These are phyloP conservation scores for Yamadazyma scolyti DNA, from an alignment of 805 yeast species.

Conservation along the genomic window DNA sequence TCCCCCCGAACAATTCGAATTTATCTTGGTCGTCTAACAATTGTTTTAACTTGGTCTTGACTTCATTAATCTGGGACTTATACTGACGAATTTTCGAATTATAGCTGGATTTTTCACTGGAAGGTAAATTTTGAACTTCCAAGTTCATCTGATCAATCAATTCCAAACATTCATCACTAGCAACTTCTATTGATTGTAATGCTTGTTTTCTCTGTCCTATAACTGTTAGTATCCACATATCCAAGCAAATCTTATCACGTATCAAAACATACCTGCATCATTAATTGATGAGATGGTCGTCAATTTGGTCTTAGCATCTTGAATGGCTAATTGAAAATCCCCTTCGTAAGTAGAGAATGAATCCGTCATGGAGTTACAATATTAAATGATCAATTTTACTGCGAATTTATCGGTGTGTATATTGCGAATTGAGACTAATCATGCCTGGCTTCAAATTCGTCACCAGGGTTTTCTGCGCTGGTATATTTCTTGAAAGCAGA, in stretches of 20 bases:
- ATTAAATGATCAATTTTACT: slow-evolving; percentile 1
- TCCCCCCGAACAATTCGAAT: slow-evolving; percentile 73
- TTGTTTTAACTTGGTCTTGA: slow-evolving; percentile 53
- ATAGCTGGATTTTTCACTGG: slow-evolving; percentile 62
- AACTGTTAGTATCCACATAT: slow-evolving; percentile 18
- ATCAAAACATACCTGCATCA: slow-evolving; percentile 13
- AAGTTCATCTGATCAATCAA: slow-evolving; percentile 81
- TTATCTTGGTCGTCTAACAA: slow-evolving; percentile 71
- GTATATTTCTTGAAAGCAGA: slow-evolving; percentile 33
- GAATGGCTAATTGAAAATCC: slow-evolving; percentile 66
- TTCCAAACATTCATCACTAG: slow-evolving; percentile 78
- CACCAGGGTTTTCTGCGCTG: slow-evolving; percentile 38
- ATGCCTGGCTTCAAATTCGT: slow-evolving; percentile 53
- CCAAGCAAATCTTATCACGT: too few relatives aligned
- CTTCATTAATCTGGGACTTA: slow-evolving; percentile 52
- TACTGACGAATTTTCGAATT: slow-evolving; percentile 77
- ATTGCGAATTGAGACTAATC: slow-evolving; percentile 1
- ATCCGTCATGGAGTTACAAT: slow-evolving; percentile 4
- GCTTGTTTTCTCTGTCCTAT: slow-evolving; percentile 50
- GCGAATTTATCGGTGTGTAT: not conserved
- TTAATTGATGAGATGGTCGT: slow-evolving; percentile 31
- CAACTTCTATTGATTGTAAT: slow-evolving; percentile 57
- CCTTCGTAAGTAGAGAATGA: slow-evolving; percentile 62
- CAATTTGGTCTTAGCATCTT: slow-evolving; percentile 67
- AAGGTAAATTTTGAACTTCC: slow-evolving; percentile 83